Evolutionary conservation across 1,284 basidiomycete genomes (phyloP).

Genomic region (Phaffia rhodozyma): DNA sequence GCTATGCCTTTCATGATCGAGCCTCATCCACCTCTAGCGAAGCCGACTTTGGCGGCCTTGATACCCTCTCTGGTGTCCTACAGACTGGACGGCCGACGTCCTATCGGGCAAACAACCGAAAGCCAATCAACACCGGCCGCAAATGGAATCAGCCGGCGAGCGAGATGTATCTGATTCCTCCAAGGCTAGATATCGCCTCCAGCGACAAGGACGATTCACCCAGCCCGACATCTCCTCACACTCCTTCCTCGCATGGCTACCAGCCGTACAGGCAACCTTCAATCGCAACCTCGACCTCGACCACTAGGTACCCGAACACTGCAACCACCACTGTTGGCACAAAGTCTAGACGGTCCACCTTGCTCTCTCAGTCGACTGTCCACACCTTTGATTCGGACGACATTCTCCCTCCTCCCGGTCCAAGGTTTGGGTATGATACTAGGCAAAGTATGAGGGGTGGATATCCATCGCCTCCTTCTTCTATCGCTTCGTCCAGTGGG

Average conservation of each 20-base stretch:
- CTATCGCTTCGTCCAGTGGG: slow-evolving; percentile 10
- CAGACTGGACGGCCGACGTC: background rate
- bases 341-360: slow-evolving; percentile 16
- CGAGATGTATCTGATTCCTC: background rate
- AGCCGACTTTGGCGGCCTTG: background rate
- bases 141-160: background rate
- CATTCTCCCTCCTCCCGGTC: background rate
- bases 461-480: slow-evolving; percentile 13
- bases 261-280: background rate
- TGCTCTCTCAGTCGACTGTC: slow-evolving; percentile 9
- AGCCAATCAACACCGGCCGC: background rate
- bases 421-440: background rate
- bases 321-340: slow-evolving; percentile 3
- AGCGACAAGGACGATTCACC: background rate
- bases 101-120: background rate
- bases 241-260: background rate
- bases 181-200: background rate
- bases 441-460: background rate
- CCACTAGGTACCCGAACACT: background rate
- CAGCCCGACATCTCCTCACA: background rate
- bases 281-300: background rate
- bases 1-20: too few relatives aligned
- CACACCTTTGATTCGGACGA: background rate
- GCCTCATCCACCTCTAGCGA: too few relatives aligned
- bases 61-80: background rate